These are phyloP conservation scores for Termitomyces sp. DNA, from an alignment of 768 basidiomycete species.

Conservation along the genomic window DNA sequence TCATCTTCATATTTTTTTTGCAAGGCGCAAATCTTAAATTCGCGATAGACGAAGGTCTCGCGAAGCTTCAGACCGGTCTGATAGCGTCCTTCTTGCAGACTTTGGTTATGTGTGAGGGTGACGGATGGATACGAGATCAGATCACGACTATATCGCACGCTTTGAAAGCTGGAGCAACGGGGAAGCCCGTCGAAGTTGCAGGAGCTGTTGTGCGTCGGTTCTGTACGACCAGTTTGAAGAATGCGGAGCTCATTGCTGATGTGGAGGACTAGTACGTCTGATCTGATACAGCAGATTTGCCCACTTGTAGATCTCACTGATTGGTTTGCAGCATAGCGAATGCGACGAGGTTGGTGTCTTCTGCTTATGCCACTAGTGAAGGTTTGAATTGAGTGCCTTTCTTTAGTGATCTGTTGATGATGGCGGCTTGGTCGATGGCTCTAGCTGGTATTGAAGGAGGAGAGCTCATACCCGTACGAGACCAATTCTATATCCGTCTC, in stretches of 20 bases:
- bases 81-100: conserved; percentile 94
- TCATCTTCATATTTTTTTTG: not conserved
- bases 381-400: no score
- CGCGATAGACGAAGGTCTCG: conserved; percentile 88
- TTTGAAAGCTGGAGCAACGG: conserved; percentile 59
- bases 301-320: not conserved
- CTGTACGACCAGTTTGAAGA: conserved; percentile 82
- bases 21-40: conserved; percentile 81
- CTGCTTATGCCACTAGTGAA: not conserved
- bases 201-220: conserved; percentile 77
- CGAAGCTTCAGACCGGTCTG: conserved; percentile 75
- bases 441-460: conserved; percentile 54
- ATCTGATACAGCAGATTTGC: not conserved
- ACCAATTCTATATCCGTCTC: not conserved
- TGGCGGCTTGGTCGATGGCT: conserved; percentile 75
- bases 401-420: conserved; percentile 65
- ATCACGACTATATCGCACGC: conserved; percentile 65
- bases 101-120: conserved; percentile 94
- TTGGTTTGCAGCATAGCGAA: conserved; percentile 66
- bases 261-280: conserved; percentile 91
- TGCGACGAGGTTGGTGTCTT: conserved; percentile 51
- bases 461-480: conserved; percentile 67
- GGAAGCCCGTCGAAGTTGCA: conserved; percentile 73
- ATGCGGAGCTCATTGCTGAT: conserved; percentile 71
- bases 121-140: conserved; percentile 77